Evolutionary conservation across 768 basidiomycete species (phyloP).

Genomic region (Boletellus ananas): DNA sequence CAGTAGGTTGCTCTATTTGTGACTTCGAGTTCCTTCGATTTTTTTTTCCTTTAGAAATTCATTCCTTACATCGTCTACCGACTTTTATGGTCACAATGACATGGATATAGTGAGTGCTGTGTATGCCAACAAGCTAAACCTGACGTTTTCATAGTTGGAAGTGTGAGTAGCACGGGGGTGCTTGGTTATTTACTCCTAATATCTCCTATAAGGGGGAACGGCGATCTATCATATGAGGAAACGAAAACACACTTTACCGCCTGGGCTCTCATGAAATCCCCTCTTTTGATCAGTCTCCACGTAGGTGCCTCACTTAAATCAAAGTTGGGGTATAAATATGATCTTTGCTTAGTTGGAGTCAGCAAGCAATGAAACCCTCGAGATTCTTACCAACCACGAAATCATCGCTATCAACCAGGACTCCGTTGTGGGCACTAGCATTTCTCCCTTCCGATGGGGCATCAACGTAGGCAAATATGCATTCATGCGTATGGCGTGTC

Average conservation of each 20-base stretch:
- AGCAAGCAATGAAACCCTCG: slow-evolving; percentile 47
- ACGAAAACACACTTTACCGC: slow-evolving; percentile 68
- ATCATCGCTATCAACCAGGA: slow-evolving; percentile 71
- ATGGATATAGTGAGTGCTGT: slow-evolving; percentile 53
- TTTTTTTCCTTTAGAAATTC: slow-evolving; percentile 46
- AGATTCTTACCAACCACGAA: slow-evolving; percentile 59
- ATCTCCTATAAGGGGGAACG: slow-evolving; percentile 49
- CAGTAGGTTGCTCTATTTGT: slow-evolving; percentile 32
- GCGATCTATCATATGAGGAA: slow-evolving; percentile 57
- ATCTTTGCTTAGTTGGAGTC: slow-evolving; percentile 40
- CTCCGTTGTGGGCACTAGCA: slow-evolving; percentile 52
- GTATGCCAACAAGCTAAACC: slow-evolving; percentile 1
- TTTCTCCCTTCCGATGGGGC: slow-evolving; percentile 69
- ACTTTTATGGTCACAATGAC: slow-evolving; percentile 68
- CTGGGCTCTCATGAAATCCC: slow-evolving; percentile 70
- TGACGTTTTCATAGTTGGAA: slow-evolving; percentile 42
- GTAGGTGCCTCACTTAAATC: slow-evolving; percentile 31
- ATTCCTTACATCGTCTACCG: slow-evolving; percentile 56
- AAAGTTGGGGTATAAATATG: not conserved
- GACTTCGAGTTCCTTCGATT: not conserved
- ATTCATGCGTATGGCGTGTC: not conserved
- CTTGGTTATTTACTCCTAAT: not conserved
- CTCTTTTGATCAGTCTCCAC: slow-evolving; percentile 59
- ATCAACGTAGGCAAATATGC: slow-evolving; percentile 45
- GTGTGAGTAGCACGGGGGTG: slow-evolving; percentile 35